Base-by-base conservation (phyloP, 148 eudicot species). In the Rhododendron simsii region DNA sequence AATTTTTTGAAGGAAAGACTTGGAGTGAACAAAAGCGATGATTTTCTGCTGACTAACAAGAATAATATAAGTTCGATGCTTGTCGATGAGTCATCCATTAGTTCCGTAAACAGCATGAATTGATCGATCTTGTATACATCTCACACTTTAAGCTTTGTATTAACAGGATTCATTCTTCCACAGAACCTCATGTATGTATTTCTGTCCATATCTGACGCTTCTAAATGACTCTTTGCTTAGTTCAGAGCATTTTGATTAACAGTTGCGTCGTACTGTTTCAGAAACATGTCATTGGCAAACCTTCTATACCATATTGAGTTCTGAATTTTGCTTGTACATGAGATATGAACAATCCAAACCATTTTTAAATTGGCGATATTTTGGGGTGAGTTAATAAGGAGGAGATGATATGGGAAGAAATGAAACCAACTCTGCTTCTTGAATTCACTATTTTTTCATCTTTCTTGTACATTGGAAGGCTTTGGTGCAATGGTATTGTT, bases 1-100 rank as follows among this genome's bases (percentile, higher is more conserved):
- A 95, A 82, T 94, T 96, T 88, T 96, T 96, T 76, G 98, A 95
- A 87, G 98, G 96, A 35, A 93, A 95, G 90, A 96, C 91, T 18
- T 91, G 90, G 94, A 83, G 85, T 63, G 97, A 94, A 76, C 94
- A 85, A 77, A 95, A 89, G 91, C 92, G 96, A 41, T 94, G 89
- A 89, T 82, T 81, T 73, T 83, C 67, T 82, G 23, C 65, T 18
- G 30, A 39, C 23, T 33, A 74, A 44, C 45, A 39, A 6, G 79
- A 37, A 16, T 33, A 7, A 2, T 75, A 10, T 6, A 37, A 15
- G n/a, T 20, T 35, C 48, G 20, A 18, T 35, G 23, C 79, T 75
- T 75, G 48, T 75, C 48, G 20, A 39, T 35, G n/a, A 75, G 47
- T 75, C 47, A 35, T 71, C 20, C 76, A 71, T 30, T 33, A 33